These are phyloP conservation scores for Fusarium pseudonygamai DNA, from an alignment of 2,329 filamentous ascomycete genomes.

Conservation along the genomic window DNA sequence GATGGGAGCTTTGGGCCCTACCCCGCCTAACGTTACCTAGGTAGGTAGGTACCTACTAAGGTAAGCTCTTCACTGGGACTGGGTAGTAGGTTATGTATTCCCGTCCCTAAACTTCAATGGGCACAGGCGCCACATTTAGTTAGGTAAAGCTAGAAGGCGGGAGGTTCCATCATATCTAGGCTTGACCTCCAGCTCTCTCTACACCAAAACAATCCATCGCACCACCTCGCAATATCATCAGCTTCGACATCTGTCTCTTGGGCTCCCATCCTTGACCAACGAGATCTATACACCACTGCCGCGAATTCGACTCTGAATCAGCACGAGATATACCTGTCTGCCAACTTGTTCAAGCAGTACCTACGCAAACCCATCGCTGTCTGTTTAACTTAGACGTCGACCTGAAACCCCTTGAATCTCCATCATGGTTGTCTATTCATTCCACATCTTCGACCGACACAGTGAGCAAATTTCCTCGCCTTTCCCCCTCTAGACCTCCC, in stretches of 20 bases:
- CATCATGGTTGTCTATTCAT: slow-evolving; percentile 92
- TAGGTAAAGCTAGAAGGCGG: background rate
- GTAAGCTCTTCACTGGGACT: slow-evolving; percentile 8
- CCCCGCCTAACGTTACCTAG: background rate
- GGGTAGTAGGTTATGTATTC: too few species aligned
- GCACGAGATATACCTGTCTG: background rate
- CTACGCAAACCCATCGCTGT: background rate
- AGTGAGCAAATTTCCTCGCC: slow-evolving; percentile 67
- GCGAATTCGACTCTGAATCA: background rate
- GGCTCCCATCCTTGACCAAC: background rate
- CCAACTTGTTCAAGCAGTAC: background rate
- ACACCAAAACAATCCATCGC: background rate
- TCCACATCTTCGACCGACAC: slow-evolving; percentile 99
- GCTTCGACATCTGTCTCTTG: background rate
- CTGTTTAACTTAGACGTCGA: background rate
- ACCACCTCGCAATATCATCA: slow-evolving; percentile 1
- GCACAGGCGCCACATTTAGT: slow-evolving; percentile 3
- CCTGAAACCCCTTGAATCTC: slow-evolving; percentile 18
- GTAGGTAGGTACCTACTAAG: too few species aligned
- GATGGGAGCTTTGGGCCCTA: background rate
- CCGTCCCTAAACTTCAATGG: background rate
- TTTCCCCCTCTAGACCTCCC: background rate
- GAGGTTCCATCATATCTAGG: background rate
- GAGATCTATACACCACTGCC: background rate
- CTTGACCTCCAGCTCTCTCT: background rate